Conservation (phyloP, 169 alveolate species). For the Plasmodium malariae region DNA sequence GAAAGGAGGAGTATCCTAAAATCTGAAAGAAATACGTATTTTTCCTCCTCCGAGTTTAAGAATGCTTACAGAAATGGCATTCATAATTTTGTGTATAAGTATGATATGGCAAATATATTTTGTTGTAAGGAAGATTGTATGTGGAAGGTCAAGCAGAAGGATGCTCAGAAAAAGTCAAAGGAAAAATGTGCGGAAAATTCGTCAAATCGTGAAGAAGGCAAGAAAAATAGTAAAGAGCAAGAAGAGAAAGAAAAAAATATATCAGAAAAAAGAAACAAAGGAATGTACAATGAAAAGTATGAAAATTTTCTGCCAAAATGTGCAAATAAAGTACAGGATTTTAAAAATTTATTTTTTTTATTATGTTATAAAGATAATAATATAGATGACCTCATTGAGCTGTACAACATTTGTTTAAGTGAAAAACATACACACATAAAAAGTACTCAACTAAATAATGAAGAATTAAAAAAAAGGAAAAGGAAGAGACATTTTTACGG, state of each 20-base stretch:
- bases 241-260: not conserved
- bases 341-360: slow-evolving; percentile 48
- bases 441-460: slow-evolving; percentile 9
- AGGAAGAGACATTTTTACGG: slow-evolving; percentile 56
- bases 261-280: not conserved
- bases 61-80: not conserved
- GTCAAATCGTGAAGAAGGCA: not conserved
- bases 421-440: slow-evolving; percentile 21
- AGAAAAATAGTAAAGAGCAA: not conserved
- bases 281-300: not conserved
- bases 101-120: slow-evolving; percentile 34
- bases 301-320: slow-evolving; percentile 21
- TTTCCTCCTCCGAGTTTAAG: not conserved
- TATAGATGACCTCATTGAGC: slow-evolving; percentile 15
- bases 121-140: slow-evolving; percentile 74
- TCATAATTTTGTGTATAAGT: not conserved
- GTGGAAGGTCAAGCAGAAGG: slow-evolving; percentile 24
- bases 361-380: slow-evolving; percentile 41
- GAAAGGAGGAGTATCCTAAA: too few species aligned
- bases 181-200: not conserved
- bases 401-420: slow-evolving; percentile 26
- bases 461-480: slow-evolving; percentile 1
- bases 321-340: slow-evolving; percentile 19
- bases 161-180: not conserved
- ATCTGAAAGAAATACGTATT: too few species aligned